Evolutionary conservation across 163 green algal species (phyloP).

Genomic region (Coccomyxa subellipsoidea): DNA sequence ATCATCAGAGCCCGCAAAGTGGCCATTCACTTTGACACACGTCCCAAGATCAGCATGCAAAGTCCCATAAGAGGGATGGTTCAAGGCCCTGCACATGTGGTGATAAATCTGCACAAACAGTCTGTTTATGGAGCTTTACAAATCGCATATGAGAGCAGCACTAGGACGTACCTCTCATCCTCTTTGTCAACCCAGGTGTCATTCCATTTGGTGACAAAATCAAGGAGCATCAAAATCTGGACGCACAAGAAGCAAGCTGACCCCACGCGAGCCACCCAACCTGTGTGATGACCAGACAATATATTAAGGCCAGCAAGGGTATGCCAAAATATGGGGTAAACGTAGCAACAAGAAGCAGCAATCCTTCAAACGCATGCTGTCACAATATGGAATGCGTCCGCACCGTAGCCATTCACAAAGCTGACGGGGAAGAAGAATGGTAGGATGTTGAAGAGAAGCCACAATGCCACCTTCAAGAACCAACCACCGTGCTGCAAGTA

Average conservation of each 20-base stretch:
- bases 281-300: slow-evolving; percentile 32
- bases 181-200: slow-evolving; percentile 84
- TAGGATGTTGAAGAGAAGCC: slow-evolving; percentile 76
- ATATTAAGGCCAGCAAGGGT: neutral
- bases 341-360: too few species aligned
- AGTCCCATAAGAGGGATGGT: too few species aligned
- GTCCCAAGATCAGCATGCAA: too few species aligned
- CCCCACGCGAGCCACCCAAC: slow-evolving; percentile 79
- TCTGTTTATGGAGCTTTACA: too few species aligned
- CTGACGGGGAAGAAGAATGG: slow-evolving; percentile 90
- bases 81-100: too few species aligned
- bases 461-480: slow-evolving; percentile 85
- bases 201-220: slow-evolving; percentile 92
- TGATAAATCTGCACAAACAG: too few species aligned
- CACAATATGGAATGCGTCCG: slow-evolving; percentile 14
- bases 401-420: slow-evolving; percentile 83
- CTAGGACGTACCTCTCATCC: slow-evolving; percentile 52
- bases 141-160: neutral
- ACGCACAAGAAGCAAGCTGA: slow-evolving; percentile 91
- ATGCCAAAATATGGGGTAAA: too few species aligned
- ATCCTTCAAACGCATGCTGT: too few species aligned
- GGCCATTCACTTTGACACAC: too few species aligned
- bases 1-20: too few species aligned
- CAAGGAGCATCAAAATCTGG: slow-evolving; percentile 95
- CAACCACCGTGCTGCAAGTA: slow-evolving; percentile 89